phyloP scores from a whole-genome alignment of 257 asterid genomes.

The Salvia splendens region DNA sequence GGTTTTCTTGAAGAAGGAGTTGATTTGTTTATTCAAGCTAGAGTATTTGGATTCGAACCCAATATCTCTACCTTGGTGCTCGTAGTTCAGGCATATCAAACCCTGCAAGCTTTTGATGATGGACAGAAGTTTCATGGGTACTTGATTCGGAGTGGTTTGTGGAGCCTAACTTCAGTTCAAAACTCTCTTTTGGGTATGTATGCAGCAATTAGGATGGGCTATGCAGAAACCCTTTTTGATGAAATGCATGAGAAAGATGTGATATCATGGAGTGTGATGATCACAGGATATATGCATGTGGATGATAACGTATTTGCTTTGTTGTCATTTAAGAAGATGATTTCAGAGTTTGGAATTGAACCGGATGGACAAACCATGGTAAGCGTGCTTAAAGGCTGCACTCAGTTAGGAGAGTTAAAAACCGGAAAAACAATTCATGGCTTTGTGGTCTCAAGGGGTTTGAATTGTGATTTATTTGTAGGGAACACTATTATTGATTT shows the following conservation, averaged over 20 bases:
- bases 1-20: constrained; percentile 52
- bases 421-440: constrained; percentile 65
- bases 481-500: constrained; percentile 74
- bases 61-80: constrained; percentile 77
- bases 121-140: constrained; percentile 60
- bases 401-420: constrained; percentile 45
- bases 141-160: constrained; percentile 56
- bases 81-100: constrained; percentile 59
- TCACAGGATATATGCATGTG: constrained; percentile 52
- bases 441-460: constrained; percentile 54
- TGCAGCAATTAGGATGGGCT: constrained; percentile 51
- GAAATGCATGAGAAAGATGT: constrained; percentile 75
- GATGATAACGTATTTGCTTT: constrained; percentile 44
- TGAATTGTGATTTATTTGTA: constrained; percentile 64
- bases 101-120: constrained; percentile 40
- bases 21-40: constrained; percentile 52
- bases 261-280: constrained; percentile 80
- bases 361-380: constrained; percentile 74
- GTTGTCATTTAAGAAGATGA: constrained; percentile 57
- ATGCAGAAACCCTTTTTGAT: constrained; percentile 62
- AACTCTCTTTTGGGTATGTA: constrained; percentile 69
- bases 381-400: constrained; percentile 69
- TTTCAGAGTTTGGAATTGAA: constrained; percentile 42
- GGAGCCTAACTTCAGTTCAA: constrained; percentile 57
- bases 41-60: constrained; percentile 61